Evolutionary conservation across 1,284 basidiomycete species (phyloP).

Genomic region (Ustilago trichophora): DNA sequence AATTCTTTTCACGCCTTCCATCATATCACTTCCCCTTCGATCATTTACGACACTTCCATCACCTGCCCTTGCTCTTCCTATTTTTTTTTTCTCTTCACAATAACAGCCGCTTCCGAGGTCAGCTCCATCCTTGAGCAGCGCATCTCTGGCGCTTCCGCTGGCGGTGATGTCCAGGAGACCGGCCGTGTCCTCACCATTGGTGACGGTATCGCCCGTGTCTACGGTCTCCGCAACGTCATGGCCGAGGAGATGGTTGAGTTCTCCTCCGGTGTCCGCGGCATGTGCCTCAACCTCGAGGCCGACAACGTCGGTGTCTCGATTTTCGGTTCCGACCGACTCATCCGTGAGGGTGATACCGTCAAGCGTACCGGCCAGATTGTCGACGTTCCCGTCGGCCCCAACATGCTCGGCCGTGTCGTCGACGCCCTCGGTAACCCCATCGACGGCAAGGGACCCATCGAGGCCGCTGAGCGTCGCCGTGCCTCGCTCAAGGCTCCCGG

Average conservation of each 20-base stretch:
- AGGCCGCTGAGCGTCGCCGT: slow-evolving; percentile 90
- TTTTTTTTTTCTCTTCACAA: not conserved
- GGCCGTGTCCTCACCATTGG: slow-evolving; percentile 98
- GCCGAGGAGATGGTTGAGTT: slow-evolving; percentile 99
- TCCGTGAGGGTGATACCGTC: slow-evolving; percentile 99
- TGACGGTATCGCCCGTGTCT: slow-evolving; percentile 99
- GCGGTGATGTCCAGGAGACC: slow-evolving; percentile 96
- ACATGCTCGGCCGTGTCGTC: slow-evolving; percentile 95
- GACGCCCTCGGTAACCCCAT: slow-evolving; percentile 99
- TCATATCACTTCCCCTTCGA: no score
- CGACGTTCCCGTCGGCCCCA: slow-evolving; percentile 97
- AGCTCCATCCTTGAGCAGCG: slow-evolving; percentile 98
- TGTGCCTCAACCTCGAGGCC: slow-evolving; percentile 99
- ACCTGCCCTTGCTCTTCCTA: not conserved
- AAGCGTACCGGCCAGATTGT: slow-evolving; percentile 99
- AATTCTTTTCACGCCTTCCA: not conserved
- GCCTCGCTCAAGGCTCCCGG: slow-evolving; percentile 98
- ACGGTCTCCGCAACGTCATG: slow-evolving; percentile 80
- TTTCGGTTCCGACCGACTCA: slow-evolving; percentile 99
- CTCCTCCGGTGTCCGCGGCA: slow-evolving; percentile 87
- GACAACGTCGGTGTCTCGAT: slow-evolving; percentile 99
- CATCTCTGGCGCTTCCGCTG: slow-evolving; percentile 88
- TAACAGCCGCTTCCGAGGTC: slow-evolving; percentile 93
- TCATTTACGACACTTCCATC: no score
- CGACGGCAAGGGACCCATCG: slow-evolving; percentile 97